Conservation (phyloP, 176 grass and related monocot species). For the Ampelocalamus luodianensis region DNA sequence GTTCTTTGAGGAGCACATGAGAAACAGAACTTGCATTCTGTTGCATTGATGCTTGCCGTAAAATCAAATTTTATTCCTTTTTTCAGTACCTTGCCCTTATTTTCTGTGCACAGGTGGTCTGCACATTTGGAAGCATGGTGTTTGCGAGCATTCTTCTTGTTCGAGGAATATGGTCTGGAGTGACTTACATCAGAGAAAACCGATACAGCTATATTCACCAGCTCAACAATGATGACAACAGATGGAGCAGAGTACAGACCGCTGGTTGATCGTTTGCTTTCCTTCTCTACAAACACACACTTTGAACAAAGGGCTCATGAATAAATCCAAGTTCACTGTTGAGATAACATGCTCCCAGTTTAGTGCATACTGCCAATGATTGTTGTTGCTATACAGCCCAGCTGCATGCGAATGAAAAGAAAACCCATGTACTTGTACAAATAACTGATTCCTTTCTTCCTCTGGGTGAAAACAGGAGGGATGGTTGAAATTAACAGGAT, state of each 20-base stretch:
- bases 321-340: conserved; percentile 15
- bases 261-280: conserved; percentile 49
- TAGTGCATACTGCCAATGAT: background rate
- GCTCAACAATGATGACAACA: conserved; percentile 65
- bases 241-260: conserved; percentile 76
- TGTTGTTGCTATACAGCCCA: conserved; percentile 5
- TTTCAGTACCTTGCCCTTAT: background rate
- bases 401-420: conserved; percentile 1
- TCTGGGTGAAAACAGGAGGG: background rate
- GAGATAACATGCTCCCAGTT: conserved; percentile 29
- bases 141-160: conserved; percentile 88
- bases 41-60: background rate
- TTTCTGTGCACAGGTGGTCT: conserved; percentile 65
- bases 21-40: background rate
- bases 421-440: background rate
- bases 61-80: background rate
- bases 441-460: conserved; percentile 13
- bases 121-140: conserved; percentile 96
- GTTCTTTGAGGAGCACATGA: background rate
- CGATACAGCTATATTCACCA: conserved; percentile 71
- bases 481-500: conserved; percentile 3
- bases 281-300: conserved; percentile 17
- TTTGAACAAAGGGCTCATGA: background rate
- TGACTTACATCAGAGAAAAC: conserved; percentile 81
- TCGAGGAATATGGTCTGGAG: conserved; percentile 86